phyloP scores from a whole-genome alignment of 345 rosid species.

The Linum trigynum region DNA sequence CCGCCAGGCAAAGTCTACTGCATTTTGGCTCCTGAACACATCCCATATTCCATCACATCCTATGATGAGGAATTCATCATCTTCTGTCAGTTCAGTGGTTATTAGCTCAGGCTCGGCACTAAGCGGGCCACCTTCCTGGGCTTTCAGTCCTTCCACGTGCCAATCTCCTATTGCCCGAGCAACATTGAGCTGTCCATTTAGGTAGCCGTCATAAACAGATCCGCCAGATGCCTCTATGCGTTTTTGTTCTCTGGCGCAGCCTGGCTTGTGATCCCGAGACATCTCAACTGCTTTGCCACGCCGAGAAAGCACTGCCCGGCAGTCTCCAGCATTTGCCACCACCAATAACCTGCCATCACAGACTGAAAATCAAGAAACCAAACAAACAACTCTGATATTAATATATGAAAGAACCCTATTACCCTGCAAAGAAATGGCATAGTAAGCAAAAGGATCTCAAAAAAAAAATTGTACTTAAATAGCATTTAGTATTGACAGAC shows the following conservation, averaged over 20 bases:
- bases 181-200: slow-evolving; percentile 71
- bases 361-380: slow-evolving; percentile 8
- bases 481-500: too few relatives aligned
- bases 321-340: slow-evolving; percentile 92
- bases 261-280: slow-evolving; percentile 90
- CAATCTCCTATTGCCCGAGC: slow-evolving; percentile 92
- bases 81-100: slow-evolving; percentile 40
- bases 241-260: slow-evolving; percentile 42
- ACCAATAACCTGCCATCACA: slow-evolving; percentile 45
- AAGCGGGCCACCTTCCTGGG: slow-evolving; percentile 55
- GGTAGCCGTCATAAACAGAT: slow-evolving; percentile 51
- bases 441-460: too few relatives aligned
- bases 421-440: too few relatives aligned
- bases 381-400: not conserved
- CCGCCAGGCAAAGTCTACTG: slow-evolving; percentile 78
- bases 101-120: slow-evolving; percentile 81
- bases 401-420: not conserved
- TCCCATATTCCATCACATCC: slow-evolving; percentile 96
- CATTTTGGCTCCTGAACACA: slow-evolving; percentile 79
- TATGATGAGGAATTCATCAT: slow-evolving; percentile 77
- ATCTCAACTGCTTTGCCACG: slow-evolving; percentile 74
- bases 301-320: slow-evolving; percentile 73
- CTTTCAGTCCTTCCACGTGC: slow-evolving; percentile 86
- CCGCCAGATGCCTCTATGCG: slow-evolving; percentile 83
- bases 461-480: too few relatives aligned